Evolutionary conservation across 2,329 filamentous ascomycete genomes (phyloP).

Genomic region (Fusarium sp.): DNA sequence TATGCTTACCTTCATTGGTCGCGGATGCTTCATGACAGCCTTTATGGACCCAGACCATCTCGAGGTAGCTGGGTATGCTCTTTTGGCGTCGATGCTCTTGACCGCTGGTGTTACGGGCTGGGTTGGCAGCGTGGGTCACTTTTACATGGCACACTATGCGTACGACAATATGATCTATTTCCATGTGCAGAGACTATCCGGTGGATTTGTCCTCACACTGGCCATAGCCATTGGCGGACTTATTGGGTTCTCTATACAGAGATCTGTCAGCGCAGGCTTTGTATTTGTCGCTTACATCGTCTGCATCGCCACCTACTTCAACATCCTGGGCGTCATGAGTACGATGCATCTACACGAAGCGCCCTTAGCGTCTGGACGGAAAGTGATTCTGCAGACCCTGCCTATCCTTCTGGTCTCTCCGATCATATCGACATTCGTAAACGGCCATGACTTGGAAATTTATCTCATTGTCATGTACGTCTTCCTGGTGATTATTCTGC

Average conservation of each 20-base stretch:
- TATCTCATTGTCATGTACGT: slow-evolving; percentile 33
- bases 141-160: slow-evolving; percentile 35
- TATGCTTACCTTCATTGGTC: slow-evolving; percentile 33
- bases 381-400: slow-evolving; percentile 24
- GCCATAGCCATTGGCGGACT: slow-evolving; percentile 18
- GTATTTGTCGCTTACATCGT: slow-evolving; percentile 32
- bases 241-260: slow-evolving; percentile 25
- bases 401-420: slow-evolving; percentile 31
- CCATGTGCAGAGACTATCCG: slow-evolving; percentile 32
- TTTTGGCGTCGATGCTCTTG: slow-evolving; percentile 27
- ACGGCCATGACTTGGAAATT: slow-evolving; percentile 31
- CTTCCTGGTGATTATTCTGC: slow-evolving; percentile 18
- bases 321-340: slow-evolving; percentile 35
- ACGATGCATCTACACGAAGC: slow-evolving; percentile 34
- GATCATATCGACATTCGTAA: slow-evolving; percentile 29
- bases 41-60: slow-evolving; percentile 29
- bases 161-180: slow-evolving; percentile 41
- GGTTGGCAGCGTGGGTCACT: slow-evolving; percentile 36
- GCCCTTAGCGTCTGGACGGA: slow-evolving; percentile 26
- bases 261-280: slow-evolving; percentile 22
- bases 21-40: slow-evolving; percentile 37
- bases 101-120: slow-evolving; percentile 38
- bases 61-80: slow-evolving; percentile 31
- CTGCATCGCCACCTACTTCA: slow-evolving; percentile 35
- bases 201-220: slow-evolving; percentile 28